Percentiles rank a stretch among this genome's conserved stretches.
Evolutionary conservation across 768 basidiomycete genomes (phyloP).

Genomic region (Lyophyllum atratum): DNA sequence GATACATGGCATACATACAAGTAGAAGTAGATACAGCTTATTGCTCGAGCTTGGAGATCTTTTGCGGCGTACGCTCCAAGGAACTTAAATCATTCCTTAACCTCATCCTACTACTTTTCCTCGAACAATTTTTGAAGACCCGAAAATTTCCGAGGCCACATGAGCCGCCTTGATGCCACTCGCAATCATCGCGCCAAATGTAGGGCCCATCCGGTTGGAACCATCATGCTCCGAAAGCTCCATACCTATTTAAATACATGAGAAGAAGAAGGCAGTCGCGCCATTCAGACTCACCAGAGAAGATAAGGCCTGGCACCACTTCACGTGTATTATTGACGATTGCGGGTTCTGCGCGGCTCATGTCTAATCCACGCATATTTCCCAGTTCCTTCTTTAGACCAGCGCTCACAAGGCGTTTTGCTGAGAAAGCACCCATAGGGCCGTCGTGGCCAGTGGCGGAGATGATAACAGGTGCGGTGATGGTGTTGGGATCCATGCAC

Average conservation of each 20-base stretch:
- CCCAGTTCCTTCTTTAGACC: constrained; percentile 75
- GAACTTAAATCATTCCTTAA: too few relatives aligned
- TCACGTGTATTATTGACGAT: constrained; percentile 79
- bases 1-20: too few relatives aligned
- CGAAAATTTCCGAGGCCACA: constrained; percentile 57
- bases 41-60: too few relatives aligned
- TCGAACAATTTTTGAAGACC: constrained; percentile 48
- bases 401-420: constrained; percentile 75
- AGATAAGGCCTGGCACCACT: constrained; percentile 72
- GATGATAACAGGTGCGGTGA: constrained; percentile 76
- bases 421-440: constrained; percentile 80
- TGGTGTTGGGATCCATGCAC: constrained; percentile 79
- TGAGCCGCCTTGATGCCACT: constrained; percentile 74
- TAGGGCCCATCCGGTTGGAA: constrained; percentile 75
- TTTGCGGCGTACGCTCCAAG: too few relatives aligned
- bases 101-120: constrained; percentile 53
- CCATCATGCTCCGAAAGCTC: constrained; percentile 83
- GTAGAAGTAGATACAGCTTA: too few relatives aligned
- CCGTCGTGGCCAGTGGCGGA: constrained; percentile 79
- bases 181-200: constrained; percentile 80
- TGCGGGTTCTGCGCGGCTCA: constrained; percentile 81
- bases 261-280: constrained; percentile 2
- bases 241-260: constrained; percentile 55
- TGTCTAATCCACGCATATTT: constrained; percentile 80
- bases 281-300: constrained; percentile 54